Conservation (phyloP, 305 asterid species). For the Stenogyne calaminthoides region DNA sequence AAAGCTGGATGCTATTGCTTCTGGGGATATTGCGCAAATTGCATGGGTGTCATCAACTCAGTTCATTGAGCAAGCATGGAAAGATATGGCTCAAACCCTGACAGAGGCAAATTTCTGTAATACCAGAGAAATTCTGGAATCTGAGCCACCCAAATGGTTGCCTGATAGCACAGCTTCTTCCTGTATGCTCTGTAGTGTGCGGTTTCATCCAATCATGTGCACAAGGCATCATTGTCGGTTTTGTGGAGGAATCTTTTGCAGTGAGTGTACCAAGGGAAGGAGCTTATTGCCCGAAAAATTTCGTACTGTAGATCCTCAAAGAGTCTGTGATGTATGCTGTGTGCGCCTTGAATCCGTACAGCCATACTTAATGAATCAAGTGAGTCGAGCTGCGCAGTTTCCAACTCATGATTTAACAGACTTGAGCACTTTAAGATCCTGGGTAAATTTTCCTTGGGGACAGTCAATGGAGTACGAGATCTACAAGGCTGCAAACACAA, state of each 20-base stretch:
- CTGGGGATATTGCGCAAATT: slow-evolving; percentile 68
- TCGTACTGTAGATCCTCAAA: slow-evolving; percentile 67
- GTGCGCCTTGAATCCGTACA: slow-evolving; percentile 91
- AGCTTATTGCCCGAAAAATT: slow-evolving; percentile 84
- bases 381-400: slow-evolving; percentile 90
- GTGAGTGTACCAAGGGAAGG: slow-evolving; percentile 88
- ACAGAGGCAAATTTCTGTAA: slow-evolving; percentile 69
- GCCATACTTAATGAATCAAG: slow-evolving; percentile 82
- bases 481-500: slow-evolving; percentile 89
- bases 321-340: slow-evolving; percentile 97
- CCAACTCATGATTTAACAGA: slow-evolving; percentile 94
- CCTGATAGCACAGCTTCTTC: slow-evolving; percentile 91
- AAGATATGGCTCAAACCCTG: slow-evolving; percentile 91
- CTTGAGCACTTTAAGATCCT: slow-evolving; percentile 94
- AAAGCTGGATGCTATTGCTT: slow-evolving; percentile 62
- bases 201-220: slow-evolving; percentile 96
- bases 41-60: slow-evolving; percentile 80
- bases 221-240: slow-evolving; percentile 96
- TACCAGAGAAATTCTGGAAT: slow-evolving; percentile 74
- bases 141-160: slow-evolving; percentile 95
- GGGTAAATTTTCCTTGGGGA: slow-evolving; percentile 99
- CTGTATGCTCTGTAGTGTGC: slow-evolving; percentile 88
- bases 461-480: slow-evolving; percentile 97
- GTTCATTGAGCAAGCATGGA: slow-evolving; percentile 91
- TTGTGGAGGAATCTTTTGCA: slow-evolving; percentile 95